These are phyloP conservation scores for Penicillium goetzii DNA, from an alignment of 495 filamentous ascomycete species.

Conservation along the genomic window DNA sequence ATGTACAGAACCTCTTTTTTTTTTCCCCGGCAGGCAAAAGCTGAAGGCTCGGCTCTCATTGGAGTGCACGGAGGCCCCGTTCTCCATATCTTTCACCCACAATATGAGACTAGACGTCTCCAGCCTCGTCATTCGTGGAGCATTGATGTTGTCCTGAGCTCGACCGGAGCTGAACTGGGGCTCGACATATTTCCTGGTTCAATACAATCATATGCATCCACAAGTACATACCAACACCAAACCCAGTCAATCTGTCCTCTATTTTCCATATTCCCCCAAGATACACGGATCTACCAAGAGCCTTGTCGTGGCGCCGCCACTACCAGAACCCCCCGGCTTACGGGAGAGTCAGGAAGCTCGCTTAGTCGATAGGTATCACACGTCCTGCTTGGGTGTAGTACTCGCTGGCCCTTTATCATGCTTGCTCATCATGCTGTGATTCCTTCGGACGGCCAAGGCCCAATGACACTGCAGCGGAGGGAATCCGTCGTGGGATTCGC, in stretches of 20 bases:
- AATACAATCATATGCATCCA: not conserved
- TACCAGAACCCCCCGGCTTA: slow-evolving; percentile 4
- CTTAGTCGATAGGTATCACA: slow-evolving; percentile 13
- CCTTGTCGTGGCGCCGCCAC: slow-evolving; percentile 10
- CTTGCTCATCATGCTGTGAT: slow-evolving; percentile 6
- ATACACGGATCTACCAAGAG: not conserved
- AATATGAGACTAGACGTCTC: slow-evolving; percentile 6
- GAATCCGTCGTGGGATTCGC: slow-evolving; percentile 18
- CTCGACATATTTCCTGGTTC: not conserved
- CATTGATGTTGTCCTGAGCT: slow-evolving; percentile 15
- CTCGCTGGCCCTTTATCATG: not conserved
- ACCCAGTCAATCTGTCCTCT: not conserved
- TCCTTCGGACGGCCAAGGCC: slow-evolving; percentile 3
- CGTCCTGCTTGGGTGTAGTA: not conserved
- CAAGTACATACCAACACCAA: not conserved
- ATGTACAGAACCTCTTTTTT: not conserved
- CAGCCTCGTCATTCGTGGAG: slow-evolving; percentile 6
- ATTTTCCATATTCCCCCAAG: not conserved
- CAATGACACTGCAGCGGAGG: slow-evolving; percentile 11
- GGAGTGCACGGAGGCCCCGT: slow-evolving; percentile 17
- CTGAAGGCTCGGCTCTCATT: slow-evolving; percentile 14
- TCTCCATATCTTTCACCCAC: slow-evolving; percentile 18
- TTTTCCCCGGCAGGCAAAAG: slow-evolving; percentile 1
- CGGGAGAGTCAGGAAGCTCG: slow-evolving; percentile 7
- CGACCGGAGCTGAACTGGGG: slow-evolving; percentile 22